A percentile compares a stretch with the other conserved stretches of the same genome.
phyloP scores from a whole-genome alignment of 805 yeast species.

The Kazachstania viticola region DNA sequence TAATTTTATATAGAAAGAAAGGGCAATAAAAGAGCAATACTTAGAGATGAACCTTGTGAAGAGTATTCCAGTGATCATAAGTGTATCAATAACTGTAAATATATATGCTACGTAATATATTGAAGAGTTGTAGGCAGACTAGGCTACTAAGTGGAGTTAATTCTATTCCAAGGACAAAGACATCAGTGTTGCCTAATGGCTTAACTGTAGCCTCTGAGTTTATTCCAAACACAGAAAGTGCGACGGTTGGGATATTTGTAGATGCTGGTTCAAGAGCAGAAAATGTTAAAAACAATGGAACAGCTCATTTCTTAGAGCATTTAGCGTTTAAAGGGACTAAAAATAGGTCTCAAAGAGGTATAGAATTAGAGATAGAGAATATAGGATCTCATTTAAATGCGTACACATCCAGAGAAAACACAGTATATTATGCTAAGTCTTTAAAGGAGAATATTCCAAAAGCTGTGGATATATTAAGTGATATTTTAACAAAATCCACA shows the following conservation, averaged over 20 bases:
- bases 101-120: conserved; percentile 4
- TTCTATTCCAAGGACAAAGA: conserved; percentile 24
- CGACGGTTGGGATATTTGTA: conserved; percentile 97
- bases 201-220: conserved; percentile 86
- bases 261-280: conserved; percentile 99
- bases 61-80: too few species aligned
- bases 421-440: conserved; percentile 92
- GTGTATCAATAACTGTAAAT: too few species aligned
- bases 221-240: conserved; percentile 80
- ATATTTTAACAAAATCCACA: conserved; percentile 76
- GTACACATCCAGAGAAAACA: conserved; percentile 95
- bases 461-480: conserved; percentile 80
- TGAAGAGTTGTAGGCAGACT: neutral
- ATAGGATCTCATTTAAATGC: conserved; percentile 96
- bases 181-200: conserved; percentile 79
- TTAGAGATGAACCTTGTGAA: too few species aligned
- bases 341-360: conserved; percentile 62
- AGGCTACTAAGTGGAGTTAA: conserved; percentile 1
- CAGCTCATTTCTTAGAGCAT: conserved; percentile 96
- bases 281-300: conserved; percentile 71
- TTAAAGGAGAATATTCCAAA: conserved; percentile 68
- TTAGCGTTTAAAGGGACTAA: conserved; percentile 91
- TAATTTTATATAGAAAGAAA: too few species aligned
- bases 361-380: conserved; percentile 91
- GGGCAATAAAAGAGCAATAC: too few species aligned